Base-by-base conservation (phyloP, 1,284 basidiomycete genomes). In the Stygiomarasmius scandens region DNA sequence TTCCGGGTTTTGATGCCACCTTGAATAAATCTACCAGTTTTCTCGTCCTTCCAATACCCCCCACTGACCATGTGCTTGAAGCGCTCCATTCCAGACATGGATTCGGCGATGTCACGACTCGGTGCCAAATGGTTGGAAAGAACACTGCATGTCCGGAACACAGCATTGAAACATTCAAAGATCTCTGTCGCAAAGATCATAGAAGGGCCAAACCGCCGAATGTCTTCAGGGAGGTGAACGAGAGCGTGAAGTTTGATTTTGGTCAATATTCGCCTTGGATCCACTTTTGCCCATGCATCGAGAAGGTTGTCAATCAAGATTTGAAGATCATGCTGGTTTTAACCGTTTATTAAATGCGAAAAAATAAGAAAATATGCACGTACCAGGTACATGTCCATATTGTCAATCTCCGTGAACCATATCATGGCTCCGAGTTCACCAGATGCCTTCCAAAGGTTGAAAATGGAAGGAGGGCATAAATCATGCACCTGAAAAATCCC, bases 191-290 rank as follows among this genome's bases (percentile, higher is more conserved):
- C 60, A 45, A 67, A 59, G 0, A 67, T 58, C n/a, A 77, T 59
- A 3, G 69, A 49, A 20, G 75, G 76, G 4, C 76, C 74, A 65
- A 73, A 73, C 0, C 62, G 59, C 29, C 48, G 46, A 10, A 76
- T 69, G 63, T 77, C 71, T n/a, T 67, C 61, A 12, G 51, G 22
- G 10, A 76, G 43, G 58, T 78, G 74, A 1, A 58, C 25, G 2
- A 77, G 66, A 24, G 76, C 54, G 58, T 78, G 76, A 2, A 68
- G 61, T 58, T 77, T 77, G 45, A 71, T 59, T 55, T 77, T 77
- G 8, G 56, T 52, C 5, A 67, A 56, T 9, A 77, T 71, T 51
- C 71, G 70, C 0, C 63, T 64, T 1, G 74, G 72, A 45, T 74
- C 68, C 22, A 74, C 53, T 2, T 47, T 14, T 0, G 66, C 69